Percentiles rank a stretch among this genome's conserved stretches.
These are phyloP conservation scores for Cryomyces antarcticus DNA, from an alignment of 495 filamentous ascomycete genomes.

Conservation along the genomic window DNA sequence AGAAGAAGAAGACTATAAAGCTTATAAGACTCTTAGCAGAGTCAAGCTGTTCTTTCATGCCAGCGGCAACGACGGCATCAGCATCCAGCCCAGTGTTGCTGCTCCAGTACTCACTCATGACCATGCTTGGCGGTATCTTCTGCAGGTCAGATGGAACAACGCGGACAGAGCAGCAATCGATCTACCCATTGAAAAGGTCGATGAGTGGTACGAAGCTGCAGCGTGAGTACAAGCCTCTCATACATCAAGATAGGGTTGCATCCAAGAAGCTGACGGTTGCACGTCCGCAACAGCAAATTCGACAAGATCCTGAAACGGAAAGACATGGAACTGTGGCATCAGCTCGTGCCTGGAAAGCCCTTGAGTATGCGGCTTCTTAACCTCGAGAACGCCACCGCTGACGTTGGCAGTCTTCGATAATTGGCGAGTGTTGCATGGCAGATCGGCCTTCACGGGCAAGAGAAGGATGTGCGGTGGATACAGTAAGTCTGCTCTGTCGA, in stretches of 20 bases:
- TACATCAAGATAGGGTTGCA: background rate
- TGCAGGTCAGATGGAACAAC: slow-evolving; percentile 78
- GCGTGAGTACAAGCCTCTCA: slow-evolving; percentile 4
- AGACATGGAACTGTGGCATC: slow-evolving; percentile 46
- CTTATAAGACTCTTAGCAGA: slow-evolving; percentile 30
- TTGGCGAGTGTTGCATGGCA: slow-evolving; percentile 79
- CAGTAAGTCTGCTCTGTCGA: slow-evolving; percentile 30
- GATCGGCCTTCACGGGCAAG: slow-evolving; percentile 60
- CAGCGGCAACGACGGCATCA: slow-evolving; percentile 64
- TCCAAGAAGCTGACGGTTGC: background rate
- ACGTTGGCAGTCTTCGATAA: slow-evolving; percentile 62
- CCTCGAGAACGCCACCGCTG: background rate
- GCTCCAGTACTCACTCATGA: slow-evolving; percentile 50
- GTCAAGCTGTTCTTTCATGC: slow-evolving; percentile 49
- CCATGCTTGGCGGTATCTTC: slow-evolving; percentile 20
- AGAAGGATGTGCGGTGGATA: slow-evolving; percentile 80
- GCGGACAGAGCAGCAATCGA: slow-evolving; percentile 54
- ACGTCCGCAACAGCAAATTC: slow-evolving; percentile 2
- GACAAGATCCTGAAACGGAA: slow-evolving; percentile 6
- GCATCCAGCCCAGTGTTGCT: slow-evolving; percentile 43
- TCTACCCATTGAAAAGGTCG: slow-evolving; percentile 16
- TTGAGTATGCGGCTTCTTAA: slow-evolving; percentile 32
- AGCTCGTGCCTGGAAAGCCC: slow-evolving; percentile 58
- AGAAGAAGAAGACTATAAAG: slow-evolving; percentile 21
- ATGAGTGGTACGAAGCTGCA: slow-evolving; percentile 60